Base-by-base conservation (phyloP, 352 stramenopile species). In the Phytophthora sp. region DNA sequence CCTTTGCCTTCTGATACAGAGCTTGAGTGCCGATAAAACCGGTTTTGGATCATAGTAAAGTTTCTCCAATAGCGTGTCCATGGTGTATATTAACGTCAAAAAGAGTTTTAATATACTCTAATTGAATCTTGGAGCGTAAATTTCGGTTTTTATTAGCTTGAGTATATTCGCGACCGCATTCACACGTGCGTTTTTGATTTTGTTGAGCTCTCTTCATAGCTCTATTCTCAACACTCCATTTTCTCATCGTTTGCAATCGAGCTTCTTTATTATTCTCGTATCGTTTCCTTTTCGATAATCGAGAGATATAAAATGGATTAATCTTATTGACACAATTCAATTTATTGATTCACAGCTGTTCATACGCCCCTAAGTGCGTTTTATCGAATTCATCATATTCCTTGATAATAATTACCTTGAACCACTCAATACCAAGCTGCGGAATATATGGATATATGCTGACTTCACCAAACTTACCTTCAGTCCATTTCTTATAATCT, bases 321-420 rank as follows among this genome's bases (percentile, higher is more conserved):
- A 7, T 38, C 18, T 51, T 51, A 51, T 51, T 51, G 6, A 51
- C 43, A 51, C 43, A 37, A 20, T 20, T 35, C 11, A 49, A 51
- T 38, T 38, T 37, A 28, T 12, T 39, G 4, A 42, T 41, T 28
- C 44, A 52, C 23, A 52, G n/a, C 5, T 24, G 13, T 42, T 54
- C 45, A 24, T 54, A 54, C 2, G 45, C 45, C 2, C 20, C 2
- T 23, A 54, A 21, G 20, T 54, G 45, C 7, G 21, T 30, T 9
- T 21, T n/a, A 11, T 54, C 45, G 3, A 31, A 28, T 20, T 43
- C 11, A 3, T 54, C 30, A 54, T 54, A 54, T 13, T 42, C 12
- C 2, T 54, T 54, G 9, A 54, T 42, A 12, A 54, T 10, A 21
- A 42, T 42, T 11, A 54, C 32, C n/a, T 54, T 54, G 20, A 54